phyloP scores from a whole-genome alignment of 2,329 filamentous ascomycete genomes.

The Fusarium sp. region DNA sequence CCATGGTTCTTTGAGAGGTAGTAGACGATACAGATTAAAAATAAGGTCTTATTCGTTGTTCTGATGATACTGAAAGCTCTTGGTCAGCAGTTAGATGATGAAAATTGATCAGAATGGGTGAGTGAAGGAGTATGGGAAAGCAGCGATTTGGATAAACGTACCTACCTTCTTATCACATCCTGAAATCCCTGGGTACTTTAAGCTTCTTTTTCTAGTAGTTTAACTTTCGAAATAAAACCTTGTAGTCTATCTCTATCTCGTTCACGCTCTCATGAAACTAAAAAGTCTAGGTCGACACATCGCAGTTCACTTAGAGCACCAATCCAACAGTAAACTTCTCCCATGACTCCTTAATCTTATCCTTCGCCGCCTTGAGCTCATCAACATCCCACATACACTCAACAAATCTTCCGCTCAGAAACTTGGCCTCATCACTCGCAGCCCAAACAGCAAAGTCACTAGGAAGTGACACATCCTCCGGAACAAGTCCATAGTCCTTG shows the following conservation, averaged over 20 bases:
- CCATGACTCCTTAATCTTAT: slow-evolving; percentile 47
- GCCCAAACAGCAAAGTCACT: slow-evolving; percentile 59
- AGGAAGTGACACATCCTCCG: slow-evolving; percentile 49
- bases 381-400: slow-evolving; percentile 65
- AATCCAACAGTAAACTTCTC: slow-evolving; percentile 38
- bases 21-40: not conserved
- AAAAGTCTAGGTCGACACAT: not conserved
- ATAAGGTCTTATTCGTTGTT: not conserved
- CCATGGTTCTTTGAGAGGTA: not conserved
- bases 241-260: not conserved
- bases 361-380: slow-evolving; percentile 56
- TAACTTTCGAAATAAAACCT: not conserved
- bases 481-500: slow-evolving; percentile 18
- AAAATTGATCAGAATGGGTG: not conserved
- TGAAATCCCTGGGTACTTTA: too few relatives aligned
- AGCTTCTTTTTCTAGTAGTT: not conserved
- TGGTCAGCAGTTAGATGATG: too few relatives aligned
- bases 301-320: not conserved
- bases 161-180: not conserved
- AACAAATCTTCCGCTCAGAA: slow-evolving; percentile 59
- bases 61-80: not conserved
- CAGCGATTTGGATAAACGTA: not conserved
- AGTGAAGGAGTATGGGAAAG: not conserved
- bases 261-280: not conserved
- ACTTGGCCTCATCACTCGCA: slow-evolving; percentile 57